Evolutionary conservation across 345 rosid species (phyloP).

Genomic region (Rhodamnia rubescens): DNA sequence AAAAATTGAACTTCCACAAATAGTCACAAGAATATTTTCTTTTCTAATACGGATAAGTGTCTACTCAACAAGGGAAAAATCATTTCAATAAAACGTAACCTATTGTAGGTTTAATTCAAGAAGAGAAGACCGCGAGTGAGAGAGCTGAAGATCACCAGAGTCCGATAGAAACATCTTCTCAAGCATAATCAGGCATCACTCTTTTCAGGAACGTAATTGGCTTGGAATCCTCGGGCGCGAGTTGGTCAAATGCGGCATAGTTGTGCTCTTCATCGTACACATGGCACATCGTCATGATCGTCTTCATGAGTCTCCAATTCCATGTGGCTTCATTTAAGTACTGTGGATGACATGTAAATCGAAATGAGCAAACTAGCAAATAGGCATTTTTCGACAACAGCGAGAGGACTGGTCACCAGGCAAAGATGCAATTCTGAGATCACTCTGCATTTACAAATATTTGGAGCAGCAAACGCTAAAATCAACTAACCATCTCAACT

Average conservation of each 20-base stretch:
- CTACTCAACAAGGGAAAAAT: neutral
- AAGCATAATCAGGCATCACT: constrained; percentile 56
- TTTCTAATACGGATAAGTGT: neutral
- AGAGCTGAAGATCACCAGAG: neutral
- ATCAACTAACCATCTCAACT: neutral
- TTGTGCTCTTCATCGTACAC: constrained; percentile 54
- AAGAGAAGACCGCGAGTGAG: neutral
- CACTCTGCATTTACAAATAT: neutral
- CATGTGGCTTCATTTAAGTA: constrained; percentile 65
- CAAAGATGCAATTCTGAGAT: neutral
- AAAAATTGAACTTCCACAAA: neutral
- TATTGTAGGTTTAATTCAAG: neutral
- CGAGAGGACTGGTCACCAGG: neutral
- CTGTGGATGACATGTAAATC: constrained; percentile 22
- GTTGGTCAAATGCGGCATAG: constrained; percentile 46
- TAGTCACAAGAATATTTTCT: neutral
- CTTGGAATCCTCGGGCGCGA: constrained; percentile 54
- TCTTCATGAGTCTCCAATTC: constrained; percentile 91
- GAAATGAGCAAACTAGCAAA: neutral
- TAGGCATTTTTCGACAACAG: neutral
- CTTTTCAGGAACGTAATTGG: constrained; percentile 54
- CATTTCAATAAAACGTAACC: neutral
- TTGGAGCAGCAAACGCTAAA: neutral
- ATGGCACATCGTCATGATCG: constrained; percentile 74
- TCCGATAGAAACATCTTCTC: neutral